Evolutionary conservation across 2,329 filamentous ascomycete genomes (phyloP).

Genomic region (Calonectria ilicicola): DNA sequence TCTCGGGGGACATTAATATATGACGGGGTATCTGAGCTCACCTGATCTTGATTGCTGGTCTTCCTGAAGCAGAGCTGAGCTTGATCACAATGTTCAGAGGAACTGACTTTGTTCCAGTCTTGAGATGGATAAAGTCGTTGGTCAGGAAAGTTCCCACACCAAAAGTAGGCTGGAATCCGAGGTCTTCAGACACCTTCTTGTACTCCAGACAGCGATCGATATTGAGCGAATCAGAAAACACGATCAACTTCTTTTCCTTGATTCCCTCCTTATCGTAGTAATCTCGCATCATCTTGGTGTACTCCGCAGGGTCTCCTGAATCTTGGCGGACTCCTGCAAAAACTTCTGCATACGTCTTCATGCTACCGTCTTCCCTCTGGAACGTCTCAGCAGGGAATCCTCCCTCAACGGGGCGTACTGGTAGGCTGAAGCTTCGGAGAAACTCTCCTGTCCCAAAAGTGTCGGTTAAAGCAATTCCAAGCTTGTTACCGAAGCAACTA

Average conservation of each 20-base stretch:
- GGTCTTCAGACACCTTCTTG: conserved; percentile 82
- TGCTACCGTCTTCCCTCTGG: conserved; percentile 51
- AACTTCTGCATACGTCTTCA: conserved; percentile 80
- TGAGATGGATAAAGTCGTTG: conserved; percentile 86
- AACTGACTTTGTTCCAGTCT: conserved; percentile 83
- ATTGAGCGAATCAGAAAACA: conserved; percentile 96
- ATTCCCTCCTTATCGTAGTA: conserved; percentile 86
- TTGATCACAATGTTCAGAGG: conserved; percentile 99
- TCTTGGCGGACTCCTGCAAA: conserved; percentile 91
- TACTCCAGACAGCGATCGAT: conserved; percentile 93
- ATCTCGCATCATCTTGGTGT: conserved; percentile 80
- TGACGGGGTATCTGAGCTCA: conserved; percentile 31
- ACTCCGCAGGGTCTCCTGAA: conserved; percentile 85
- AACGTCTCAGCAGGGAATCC: conserved; percentile 57
- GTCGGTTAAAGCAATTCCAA: conserved; percentile 92
- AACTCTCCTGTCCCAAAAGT: conserved; percentile 96
- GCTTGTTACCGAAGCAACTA: conserved; percentile 85
- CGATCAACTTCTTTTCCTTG: conserved; percentile 85
- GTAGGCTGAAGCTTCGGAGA: conserved; percentile 83
- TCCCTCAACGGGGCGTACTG: conserved; percentile 60
- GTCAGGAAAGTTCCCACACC: conserved; percentile 96
- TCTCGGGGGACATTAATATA: neutral
- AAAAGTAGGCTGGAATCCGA: conserved; percentile 88
- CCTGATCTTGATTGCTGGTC: conserved; percentile 90
- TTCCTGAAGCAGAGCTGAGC: conserved; percentile 84